phyloP scores from a whole-genome alignment of 345 rosid genomes.

The Trapa bicornis region DNA sequence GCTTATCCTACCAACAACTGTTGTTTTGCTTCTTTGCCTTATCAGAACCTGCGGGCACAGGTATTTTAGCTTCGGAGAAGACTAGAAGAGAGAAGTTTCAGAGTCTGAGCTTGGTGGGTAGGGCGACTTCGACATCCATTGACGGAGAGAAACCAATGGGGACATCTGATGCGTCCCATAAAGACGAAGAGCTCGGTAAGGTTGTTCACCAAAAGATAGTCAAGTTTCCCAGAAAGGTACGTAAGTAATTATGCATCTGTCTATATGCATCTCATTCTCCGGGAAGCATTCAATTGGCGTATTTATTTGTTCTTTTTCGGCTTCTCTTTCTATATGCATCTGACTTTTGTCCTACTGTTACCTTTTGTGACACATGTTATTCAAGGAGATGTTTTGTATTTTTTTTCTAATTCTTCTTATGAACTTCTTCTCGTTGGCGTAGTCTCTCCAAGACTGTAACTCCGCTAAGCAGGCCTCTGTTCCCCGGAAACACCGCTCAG shows the following conservation, averaged over 20 bases:
- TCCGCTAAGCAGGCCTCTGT: constrained; percentile 67
- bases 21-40: background rate
- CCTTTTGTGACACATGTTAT: background rate
- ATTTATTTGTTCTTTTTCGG: background rate
- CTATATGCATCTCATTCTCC: background rate
- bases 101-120: constrained; percentile 39
- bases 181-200: constrained; percentile 20
- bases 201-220: constrained; percentile 25
- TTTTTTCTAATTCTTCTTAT: background rate
- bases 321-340: background rate
- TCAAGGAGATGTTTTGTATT: too few relatives aligned
- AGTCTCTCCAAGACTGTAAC: constrained; percentile 38
- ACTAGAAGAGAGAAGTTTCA: constrained; percentile 41
- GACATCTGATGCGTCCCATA: constrained; percentile 13
- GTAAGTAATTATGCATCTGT: background rate
- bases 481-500: constrained; percentile 94
- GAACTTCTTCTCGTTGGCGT: background rate
- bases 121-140: constrained; percentile 13
- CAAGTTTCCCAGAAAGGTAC: constrained; percentile 36
- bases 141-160: constrained; percentile 37
- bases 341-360: background rate
- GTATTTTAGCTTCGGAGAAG: constrained; percentile 33
- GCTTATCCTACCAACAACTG: constrained; percentile 3
- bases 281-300: background rate
- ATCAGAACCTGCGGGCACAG: constrained; percentile 16